These are phyloP conservation scores for Xerocomus amazonicus DNA, from an alignment of 1,284 basidiomycete species.

Conservation along the genomic window DNA sequence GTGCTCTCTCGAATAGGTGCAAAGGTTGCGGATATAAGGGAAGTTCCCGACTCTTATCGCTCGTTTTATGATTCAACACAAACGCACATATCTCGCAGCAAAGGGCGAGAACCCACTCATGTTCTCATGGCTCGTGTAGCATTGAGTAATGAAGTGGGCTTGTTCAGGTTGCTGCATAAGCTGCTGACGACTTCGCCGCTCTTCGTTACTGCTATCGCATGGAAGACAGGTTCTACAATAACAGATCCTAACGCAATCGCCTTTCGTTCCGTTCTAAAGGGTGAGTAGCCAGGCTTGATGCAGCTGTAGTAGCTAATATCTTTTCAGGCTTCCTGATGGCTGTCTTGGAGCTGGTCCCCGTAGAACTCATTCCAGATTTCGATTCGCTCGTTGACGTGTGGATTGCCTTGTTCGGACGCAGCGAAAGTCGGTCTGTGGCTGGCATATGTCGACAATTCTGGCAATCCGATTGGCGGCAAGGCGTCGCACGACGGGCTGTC, in stretches of 20 bases:
- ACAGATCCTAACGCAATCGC: conserved; percentile 80
- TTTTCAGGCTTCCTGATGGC: conserved; percentile 62
- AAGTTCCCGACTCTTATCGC: conserved; percentile 52
- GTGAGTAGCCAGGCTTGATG: conserved; percentile 36
- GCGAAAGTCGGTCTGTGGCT: conserved; percentile 63
- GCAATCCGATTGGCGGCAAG: conserved; percentile 63
- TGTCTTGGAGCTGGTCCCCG: conserved; percentile 67
- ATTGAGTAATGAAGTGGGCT: conserved; percentile 50
- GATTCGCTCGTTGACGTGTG: conserved; percentile 72
- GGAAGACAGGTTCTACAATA: conserved; percentile 62
- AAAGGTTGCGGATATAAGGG: conserved; percentile 42
- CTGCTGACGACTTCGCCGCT: conserved; percentile 66
- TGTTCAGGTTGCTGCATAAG: conserved; percentile 53
- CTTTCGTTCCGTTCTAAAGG: conserved; percentile 81
- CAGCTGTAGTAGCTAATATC: conserved; percentile 4
- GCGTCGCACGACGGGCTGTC: conserved; percentile 64
- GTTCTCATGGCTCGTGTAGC: conserved; percentile 52
- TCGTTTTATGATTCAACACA: conserved; percentile 55
- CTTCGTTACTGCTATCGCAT: conserved; percentile 69
- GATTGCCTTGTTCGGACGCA: conserved; percentile 77
- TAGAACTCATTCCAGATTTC: conserved; percentile 72
- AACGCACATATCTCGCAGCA: conserved; percentile 43
- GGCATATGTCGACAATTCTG: conserved; percentile 78
- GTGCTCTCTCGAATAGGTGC: conserved; percentile 61
- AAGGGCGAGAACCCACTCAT: conserved; percentile 52